A percentile compares a stretch with the other conserved stretches of the same genome.
Evolutionary conservation across 345 rosid genomes (phyloP).

Genomic region (Citrus trifoliata): DNA sequence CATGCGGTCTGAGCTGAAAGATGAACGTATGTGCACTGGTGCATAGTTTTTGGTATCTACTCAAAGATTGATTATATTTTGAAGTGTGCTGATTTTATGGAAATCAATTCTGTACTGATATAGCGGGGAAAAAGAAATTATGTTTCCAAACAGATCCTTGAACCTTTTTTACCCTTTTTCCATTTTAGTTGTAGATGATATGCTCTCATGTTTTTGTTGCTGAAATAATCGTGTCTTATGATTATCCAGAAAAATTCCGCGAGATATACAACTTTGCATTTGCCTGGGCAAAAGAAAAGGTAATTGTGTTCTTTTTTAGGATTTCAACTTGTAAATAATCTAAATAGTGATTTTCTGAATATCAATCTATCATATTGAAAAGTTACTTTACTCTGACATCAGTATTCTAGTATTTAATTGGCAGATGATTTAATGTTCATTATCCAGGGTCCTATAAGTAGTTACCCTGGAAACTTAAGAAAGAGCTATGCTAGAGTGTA

Average conservation of each 20-base stretch:
- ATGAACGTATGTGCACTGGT: constrained; percentile 65
- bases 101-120: neutral
- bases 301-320: constrained; percentile 19
- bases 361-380: neutral
- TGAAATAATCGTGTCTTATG: constrained; percentile 17
- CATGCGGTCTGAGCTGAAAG: constrained; percentile 93
- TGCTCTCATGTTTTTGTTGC: neutral
- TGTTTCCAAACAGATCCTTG: neutral
- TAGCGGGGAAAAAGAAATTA: neutral
- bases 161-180: neutral
- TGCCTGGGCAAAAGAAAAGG: constrained; percentile 99
- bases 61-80: neutral
- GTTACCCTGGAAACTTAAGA: neutral
- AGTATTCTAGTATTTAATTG: neutral
- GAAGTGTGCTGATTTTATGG: neutral
- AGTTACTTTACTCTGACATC: neutral
- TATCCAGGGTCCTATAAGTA: neutral
- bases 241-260: constrained; percentile 79
- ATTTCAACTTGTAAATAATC: too few relatives aligned
- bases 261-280: constrained; percentile 94
- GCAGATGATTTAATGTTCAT: neutral
- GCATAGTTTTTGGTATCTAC: constrained; percentile 11
- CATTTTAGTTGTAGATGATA: neutral
- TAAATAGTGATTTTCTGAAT: neutral
- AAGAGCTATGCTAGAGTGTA: neutral